Base-by-base conservation (phyloP, 208 protist species). In the Leishmania arabica region DNA sequence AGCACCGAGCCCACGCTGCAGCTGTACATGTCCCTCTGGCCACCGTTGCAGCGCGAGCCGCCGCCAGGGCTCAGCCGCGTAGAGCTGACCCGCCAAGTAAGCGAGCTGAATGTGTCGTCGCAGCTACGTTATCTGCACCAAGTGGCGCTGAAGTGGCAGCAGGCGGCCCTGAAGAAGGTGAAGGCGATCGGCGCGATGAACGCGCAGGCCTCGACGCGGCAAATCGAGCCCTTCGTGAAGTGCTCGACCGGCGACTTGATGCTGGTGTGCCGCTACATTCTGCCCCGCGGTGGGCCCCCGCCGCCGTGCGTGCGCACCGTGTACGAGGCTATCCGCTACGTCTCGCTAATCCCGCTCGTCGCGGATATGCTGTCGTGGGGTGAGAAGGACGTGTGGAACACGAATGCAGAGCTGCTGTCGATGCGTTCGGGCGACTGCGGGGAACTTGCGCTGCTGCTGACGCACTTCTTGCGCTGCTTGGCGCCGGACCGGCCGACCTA, bases 21-120 rank as follows among this genome's bases (percentile, higher is more conserved):
- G 84, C 78, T 97, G 51, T 97, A 95, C 84, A 42, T 97, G n/a
- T 89, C 93, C 31, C 90, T 97, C 60, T 95, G 89, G 88, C 92
- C 93, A 21, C 92, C 91, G 31, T 85, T 95, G 78, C 86, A 89
- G 78, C 89, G 91, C 51, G 86, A 86, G 13, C 84, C 87, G 75
- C 74, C 69, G 2, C 86, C 81, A 31, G 71, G 80, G 64, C 78
- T 89, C 42, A 87, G 82, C 74, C 73, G 82, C 31, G 77, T 65
- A 0, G 80, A 87, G 24, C 84, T 92, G 78, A 70, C 51, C 47
- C 83, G 86, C 66, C 58, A 83, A 37, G 89, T 95, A 37, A 77
- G 31, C 1, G 71, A 79, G n/a, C 77, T 95, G 51, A 90, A 87
- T 80, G 89, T 97, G 37, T 90, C 90, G 4, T 70, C 77, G 15